These are phyloP conservation scores for Tricholoma matsutake DNA, from an alignment of 768 basidiomycete genomes.

Conservation along the genomic window DNA sequence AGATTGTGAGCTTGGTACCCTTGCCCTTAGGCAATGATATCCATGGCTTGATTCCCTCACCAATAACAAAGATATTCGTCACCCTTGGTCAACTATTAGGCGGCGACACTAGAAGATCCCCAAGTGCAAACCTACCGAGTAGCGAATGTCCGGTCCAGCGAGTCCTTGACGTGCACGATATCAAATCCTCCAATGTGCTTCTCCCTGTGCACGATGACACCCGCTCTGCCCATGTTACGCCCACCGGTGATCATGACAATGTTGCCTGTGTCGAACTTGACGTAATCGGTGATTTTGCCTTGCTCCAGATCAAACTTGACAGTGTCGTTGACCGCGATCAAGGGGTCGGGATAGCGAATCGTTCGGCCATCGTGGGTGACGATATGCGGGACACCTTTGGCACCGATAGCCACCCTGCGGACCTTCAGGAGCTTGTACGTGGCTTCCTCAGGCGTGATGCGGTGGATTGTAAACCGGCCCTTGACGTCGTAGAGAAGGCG, in stretches of 20 bases:
- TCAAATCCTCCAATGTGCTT: slow-evolving; percentile 98
- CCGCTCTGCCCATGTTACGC: slow-evolving; percentile 98
- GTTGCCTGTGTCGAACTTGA: slow-evolving; percentile 97
- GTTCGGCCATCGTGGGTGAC: slow-evolving; percentile 99
- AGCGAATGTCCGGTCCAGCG: slow-evolving; percentile 92
- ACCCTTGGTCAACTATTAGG: slow-evolving; percentile 47
- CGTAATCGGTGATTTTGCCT: slow-evolving; percentile 87
- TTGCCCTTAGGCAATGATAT: slow-evolving; percentile 97
- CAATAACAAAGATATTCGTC: slow-evolving; percentile 97
- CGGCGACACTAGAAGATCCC: neutral
- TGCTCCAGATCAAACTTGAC: slow-evolving; percentile 96
- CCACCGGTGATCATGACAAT: slow-evolving; percentile 98
- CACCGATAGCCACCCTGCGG: slow-evolving; percentile 85
- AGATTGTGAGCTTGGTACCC: slow-evolving; percentile 96
- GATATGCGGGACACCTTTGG: slow-evolving; percentile 92
- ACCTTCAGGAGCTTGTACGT: slow-evolving; percentile 96
- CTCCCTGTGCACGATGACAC: slow-evolving; percentile 94
- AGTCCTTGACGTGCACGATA: slow-evolving; percentile 97
- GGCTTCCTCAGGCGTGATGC: slow-evolving; percentile 97
- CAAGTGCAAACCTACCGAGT: slow-evolving; percentile 68
- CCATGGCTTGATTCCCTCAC: slow-evolving; percentile 94
- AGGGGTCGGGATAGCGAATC: slow-evolving; percentile 98
- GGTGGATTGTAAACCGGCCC: slow-evolving; percentile 99
- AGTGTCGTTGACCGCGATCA: slow-evolving; percentile 94
- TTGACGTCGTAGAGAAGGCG: slow-evolving; percentile 99